Conservation (phyloP, 2,329 filamentous ascomycete genomes). For the Ophiobolus disseminans region DNA sequence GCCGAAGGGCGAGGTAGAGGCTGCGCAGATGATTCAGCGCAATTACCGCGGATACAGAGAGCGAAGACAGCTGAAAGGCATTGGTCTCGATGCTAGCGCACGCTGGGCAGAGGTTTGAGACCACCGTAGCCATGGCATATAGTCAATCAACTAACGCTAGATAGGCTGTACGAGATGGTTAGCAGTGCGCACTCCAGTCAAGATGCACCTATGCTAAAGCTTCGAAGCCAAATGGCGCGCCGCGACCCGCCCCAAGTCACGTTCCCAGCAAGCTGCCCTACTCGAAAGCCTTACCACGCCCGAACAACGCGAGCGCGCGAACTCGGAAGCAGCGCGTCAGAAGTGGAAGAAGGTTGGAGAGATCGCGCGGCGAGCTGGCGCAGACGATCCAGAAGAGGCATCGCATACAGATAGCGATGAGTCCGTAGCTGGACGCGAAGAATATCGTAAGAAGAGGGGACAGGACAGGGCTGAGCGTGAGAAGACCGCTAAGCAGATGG, state of each 20-base stretch:
- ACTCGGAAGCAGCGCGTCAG: constrained; percentile 60
- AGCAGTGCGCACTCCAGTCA: constrained; percentile 22
- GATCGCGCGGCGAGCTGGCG: constrained; percentile 75
- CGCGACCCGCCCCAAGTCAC: constrained; percentile 56
- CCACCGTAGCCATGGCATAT: not conserved
- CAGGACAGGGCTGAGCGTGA: constrained; percentile 65
- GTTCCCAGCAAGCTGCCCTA: constrained; percentile 40
- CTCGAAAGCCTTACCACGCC: constrained; percentile 24
- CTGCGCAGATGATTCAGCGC: constrained; percentile 55
- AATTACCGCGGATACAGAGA: constrained; percentile 80
- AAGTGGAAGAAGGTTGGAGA: constrained; percentile 79
- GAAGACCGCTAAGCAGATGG: constrained; percentile 78
- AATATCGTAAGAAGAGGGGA: constrained; percentile 48
- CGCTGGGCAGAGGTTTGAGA: constrained; percentile 72
- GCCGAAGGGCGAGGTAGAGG: constrained; percentile 33
- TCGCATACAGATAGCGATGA: constrained; percentile 55
- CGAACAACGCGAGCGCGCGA: constrained; percentile 35
- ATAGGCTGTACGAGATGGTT: constrained; percentile 60
- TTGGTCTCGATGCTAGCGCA: constrained; percentile 71
- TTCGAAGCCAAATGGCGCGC: constrained; percentile 60
- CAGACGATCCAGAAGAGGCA: constrained; percentile 64
- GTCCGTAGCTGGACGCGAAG: constrained; percentile 41
- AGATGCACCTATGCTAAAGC: constrained; percentile 36
- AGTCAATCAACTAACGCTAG: constrained; percentile 7
- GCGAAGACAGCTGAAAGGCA: constrained; percentile 72